These are phyloP conservation scores for Solanum tarapatanum DNA, from an alignment of 257 asterid species.

Conservation along the genomic window DNA sequence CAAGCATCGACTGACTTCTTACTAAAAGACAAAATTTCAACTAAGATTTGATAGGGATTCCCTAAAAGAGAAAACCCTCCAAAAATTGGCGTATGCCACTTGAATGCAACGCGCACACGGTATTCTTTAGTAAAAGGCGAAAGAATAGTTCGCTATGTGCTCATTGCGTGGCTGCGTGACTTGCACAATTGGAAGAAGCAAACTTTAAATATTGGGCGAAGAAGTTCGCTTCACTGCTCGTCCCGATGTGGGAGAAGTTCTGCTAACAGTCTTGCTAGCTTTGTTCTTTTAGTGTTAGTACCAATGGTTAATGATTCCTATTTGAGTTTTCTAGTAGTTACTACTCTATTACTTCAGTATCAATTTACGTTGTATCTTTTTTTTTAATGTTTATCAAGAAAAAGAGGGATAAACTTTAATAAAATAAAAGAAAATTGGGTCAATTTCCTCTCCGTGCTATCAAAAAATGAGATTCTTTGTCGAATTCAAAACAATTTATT, in stretches of 20 bases:
- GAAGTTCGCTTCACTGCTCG: not conserved
- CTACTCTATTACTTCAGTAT: no score
- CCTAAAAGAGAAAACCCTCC: not conserved
- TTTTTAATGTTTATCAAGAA: not conserved
- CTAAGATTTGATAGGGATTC: not conserved
- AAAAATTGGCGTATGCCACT: not conserved
- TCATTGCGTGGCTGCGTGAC: not conserved
- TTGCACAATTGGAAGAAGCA: fast-evolving
- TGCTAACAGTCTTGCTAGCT: not conserved
- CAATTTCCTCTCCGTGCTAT: no score
- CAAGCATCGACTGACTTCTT: no score
- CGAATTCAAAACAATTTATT: not conserved
- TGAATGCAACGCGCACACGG: not conserved
- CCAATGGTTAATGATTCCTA: not conserved
- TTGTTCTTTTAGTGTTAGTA: not conserved
- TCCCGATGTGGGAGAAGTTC: not conserved
- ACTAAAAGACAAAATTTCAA: not conserved
- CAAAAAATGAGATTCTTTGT: not conserved
- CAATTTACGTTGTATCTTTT: no score
- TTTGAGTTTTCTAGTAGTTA: no score
- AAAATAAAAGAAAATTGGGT: no score
- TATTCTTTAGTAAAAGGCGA: not conserved
- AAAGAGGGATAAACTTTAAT: not conserved
- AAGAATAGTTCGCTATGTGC: not conserved
- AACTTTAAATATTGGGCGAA: not conserved